Percentiles rank a stretch among this genome's conserved stretches.
phyloP scores from a whole-genome alignment of 2,329 filamentous ascomycete species.

The Pseudogymnoascus sp. region DNA sequence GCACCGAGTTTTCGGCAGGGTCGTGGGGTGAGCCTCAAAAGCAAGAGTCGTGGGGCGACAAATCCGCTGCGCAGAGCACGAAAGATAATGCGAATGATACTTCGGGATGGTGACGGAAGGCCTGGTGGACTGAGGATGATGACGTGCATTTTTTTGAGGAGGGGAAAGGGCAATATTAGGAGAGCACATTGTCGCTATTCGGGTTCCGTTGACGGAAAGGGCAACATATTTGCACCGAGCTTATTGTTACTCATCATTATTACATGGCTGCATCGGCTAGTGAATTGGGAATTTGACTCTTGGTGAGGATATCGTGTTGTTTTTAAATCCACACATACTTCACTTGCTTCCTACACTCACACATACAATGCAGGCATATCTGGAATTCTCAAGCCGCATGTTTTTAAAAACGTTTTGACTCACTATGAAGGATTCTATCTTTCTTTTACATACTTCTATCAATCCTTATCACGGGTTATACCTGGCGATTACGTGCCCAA shows the following conservation, averaged over 20 bases:
- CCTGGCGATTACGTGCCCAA: not conserved
- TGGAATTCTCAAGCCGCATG: not conserved
- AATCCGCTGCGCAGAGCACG: constrained; percentile 7
- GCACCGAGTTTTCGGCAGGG: constrained; percentile 13
- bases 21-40: constrained; percentile 14
- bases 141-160: not conserved
- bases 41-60: constrained; percentile 9
- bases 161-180: not conserved
- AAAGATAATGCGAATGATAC: not conserved
- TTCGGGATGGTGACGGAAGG: not conserved
- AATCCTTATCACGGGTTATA: not conserved
- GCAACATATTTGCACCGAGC: not conserved
- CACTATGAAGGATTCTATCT: not conserved
- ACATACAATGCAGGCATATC: not conserved
- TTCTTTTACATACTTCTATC: constrained; percentile 9
- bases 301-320: not conserved
- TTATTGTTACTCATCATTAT: not conserved
- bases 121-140: not conserved
- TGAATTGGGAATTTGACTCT: not conserved
- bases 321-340: not conserved
- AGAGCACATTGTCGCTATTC: not conserved
- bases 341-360: not conserved
- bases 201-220: not conserved
- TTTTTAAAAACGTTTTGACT: not conserved
- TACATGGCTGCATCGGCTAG: not conserved